Evolutionary conservation across 2,329 filamentous ascomycete genomes (phyloP), one percentile per base, ranked within the genome.

Genomic region (Stemphylium lycopersici): DNA sequence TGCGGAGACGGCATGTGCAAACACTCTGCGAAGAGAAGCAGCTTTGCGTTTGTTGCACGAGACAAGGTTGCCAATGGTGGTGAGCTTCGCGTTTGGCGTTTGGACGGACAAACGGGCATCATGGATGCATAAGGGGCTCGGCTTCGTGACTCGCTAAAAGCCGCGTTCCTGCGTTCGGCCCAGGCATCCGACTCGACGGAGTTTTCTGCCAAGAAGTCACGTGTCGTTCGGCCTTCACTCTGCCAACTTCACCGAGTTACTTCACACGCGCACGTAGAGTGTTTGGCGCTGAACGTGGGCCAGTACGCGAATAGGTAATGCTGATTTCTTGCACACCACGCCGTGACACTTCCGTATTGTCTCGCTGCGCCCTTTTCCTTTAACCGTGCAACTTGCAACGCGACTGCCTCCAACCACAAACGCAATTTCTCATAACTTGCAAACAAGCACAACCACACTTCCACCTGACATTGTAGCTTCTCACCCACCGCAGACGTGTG

Each of bases 141-240:
- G 33, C n/a, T 36, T 36, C 39, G 16, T 32, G 41, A 44, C 29
- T 31, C 33, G 52, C 52, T 45, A 50, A 54, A 43, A 36, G n/a
- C 40, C 50, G 50, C 32, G 50, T 56, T 56, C 54, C 54, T 56
- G 54, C 54, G 49, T 54, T 38, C 20, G 29, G 22, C 36, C 31
- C 40, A 45, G 20, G 36, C 3, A 11, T 26, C 45, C 26, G 20
- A 29, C n/a, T 18, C 11, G n/a, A 18, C 38, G 16, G 24, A 16
- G 2, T 29, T 20, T 16, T 12, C 16, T 22, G 43, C 48, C 53
- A 56, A 48, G 48, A 43, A 20, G 39, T 39, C n/a, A 59, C 45
- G 26, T 29, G 26, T 8, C 8, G 5, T 32, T 36, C 20, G 29
- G 39, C 48, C 36, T 47, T 24, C 12, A 33, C 31, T 4, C 7